phyloP scores from a whole-genome alignment of 2,329 filamentous ascomycete species.

The Sarocladium oryzae region DNA sequence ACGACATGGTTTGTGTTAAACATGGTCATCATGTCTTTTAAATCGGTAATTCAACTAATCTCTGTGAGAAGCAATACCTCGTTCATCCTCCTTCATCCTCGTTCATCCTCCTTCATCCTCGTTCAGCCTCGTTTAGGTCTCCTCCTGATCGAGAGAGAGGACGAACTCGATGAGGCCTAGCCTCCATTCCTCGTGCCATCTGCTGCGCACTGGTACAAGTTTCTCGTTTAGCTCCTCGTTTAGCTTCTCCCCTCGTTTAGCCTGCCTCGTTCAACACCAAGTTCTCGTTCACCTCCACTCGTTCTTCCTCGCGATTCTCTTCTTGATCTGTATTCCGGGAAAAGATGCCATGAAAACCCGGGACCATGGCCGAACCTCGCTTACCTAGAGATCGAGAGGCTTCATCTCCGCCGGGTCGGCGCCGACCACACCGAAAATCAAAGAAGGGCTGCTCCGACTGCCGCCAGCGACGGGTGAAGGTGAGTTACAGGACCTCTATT shows the following conservation, averaged over 20 bases:
- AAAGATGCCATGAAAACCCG: too few species aligned
- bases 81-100: too few species aligned
- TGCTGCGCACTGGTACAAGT: too few species aligned
- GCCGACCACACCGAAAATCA: conserved; percentile 13
- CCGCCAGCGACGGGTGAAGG: conserved; percentile 15
- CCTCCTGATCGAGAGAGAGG: neutral
- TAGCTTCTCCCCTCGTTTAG: neutral
- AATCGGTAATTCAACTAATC: too few species aligned
- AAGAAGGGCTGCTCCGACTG: conserved; percentile 13
- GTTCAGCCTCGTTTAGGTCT: too few species aligned
- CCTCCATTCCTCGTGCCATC: neutral
- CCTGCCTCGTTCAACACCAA: neutral
- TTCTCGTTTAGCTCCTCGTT: neutral
- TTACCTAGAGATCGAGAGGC: neutral
- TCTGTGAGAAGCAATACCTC: too few species aligned
- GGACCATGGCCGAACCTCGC: too few species aligned
- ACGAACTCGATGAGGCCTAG: neutral
- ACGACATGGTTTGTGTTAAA: too few species aligned
- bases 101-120: too few species aligned
- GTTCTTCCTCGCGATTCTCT: neutral
- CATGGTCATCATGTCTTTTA: too few species aligned
- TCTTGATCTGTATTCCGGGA: too few species aligned
- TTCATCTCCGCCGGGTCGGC: neutral
- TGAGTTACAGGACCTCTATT: neutral
- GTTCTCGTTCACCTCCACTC: neutral